Evolutionary conservation across 2,329 filamentous ascomycete species (phyloP).

Genomic region (Pyrenophora teres): DNA sequence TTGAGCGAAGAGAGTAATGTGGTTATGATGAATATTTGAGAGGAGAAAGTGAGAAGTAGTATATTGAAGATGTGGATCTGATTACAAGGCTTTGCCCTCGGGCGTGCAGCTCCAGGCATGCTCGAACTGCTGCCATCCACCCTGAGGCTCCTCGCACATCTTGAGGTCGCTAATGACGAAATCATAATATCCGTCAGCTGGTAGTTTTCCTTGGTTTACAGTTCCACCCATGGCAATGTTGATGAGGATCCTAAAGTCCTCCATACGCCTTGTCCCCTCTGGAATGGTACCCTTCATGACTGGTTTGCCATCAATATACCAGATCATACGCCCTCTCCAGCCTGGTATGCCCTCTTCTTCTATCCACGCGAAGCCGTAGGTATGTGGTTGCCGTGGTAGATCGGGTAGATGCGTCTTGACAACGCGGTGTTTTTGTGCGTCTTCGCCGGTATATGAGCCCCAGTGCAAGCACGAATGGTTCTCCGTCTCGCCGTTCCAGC

Average conservation of each 20-base stretch:
- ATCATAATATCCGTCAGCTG: constrained; percentile 61
- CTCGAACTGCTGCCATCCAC: constrained; percentile 62
- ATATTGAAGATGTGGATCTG: no score
- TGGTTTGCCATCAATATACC: constrained; percentile 63
- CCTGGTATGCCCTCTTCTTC: constrained; percentile 51
- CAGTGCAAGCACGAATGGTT: constrained; percentile 65
- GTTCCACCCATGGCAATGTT: constrained; percentile 68
- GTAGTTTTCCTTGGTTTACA: constrained; percentile 59
- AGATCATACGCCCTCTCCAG: constrained; percentile 56
- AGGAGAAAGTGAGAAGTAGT: no score
- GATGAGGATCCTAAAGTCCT: constrained; percentile 61
- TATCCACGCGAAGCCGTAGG: constrained; percentile 63
- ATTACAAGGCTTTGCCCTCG: constrained; percentile 41
- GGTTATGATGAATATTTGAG: no score
- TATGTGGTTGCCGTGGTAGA: constrained; percentile 54
- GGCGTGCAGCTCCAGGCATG: constrained; percentile 53
- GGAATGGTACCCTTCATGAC: constrained; percentile 64
- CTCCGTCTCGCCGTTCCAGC: constrained; percentile 62
- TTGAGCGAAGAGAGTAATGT: no score
- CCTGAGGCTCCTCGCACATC: constrained; percentile 59
- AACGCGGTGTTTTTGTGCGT: constrained; percentile 62
- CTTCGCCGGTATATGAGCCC: constrained; percentile 60
- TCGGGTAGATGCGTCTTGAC: constrained; percentile 57
- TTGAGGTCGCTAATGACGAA: constrained; percentile 60
- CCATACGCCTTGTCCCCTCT: constrained; percentile 57